Evolutionary conservation across 352 stramenopile genomes (phyloP).

Genomic region (Blastocystis sp.): DNA sequence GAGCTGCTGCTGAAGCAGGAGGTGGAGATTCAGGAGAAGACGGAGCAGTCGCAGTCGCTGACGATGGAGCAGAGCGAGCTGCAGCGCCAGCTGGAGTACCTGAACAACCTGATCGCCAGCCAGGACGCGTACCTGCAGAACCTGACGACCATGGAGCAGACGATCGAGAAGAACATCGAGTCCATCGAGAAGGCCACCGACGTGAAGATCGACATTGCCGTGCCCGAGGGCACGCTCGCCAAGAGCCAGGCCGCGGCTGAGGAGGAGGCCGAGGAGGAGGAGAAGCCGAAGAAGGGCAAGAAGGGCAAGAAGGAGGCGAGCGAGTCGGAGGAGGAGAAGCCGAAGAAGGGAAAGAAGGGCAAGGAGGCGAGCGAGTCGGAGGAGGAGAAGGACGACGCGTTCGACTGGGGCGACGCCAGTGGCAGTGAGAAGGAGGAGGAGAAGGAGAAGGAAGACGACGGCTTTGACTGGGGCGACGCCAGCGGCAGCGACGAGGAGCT

Average conservation of each 20-base stretch:
- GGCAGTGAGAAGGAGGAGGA: slow-evolving; percentile 2
- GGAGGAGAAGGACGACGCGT: background rate
- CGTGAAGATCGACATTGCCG: slow-evolving; percentile 54
- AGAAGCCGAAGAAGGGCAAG: background rate
- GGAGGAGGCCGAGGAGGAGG: slow-evolving; percentile 1
- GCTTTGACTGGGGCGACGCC: slow-evolving; percentile 44
- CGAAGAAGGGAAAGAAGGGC: no score
- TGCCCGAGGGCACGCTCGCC: slow-evolving; percentile 21
- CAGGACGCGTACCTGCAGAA: slow-evolving; percentile 66
- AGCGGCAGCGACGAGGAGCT: slow-evolving; percentile 35
- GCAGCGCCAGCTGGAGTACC: slow-evolving; percentile 54
- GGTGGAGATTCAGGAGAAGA: slow-evolving; percentile 68
- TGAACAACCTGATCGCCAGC: slow-evolving; percentile 62
- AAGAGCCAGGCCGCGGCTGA: background rate
- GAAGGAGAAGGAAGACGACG: slow-evolving; percentile 3
- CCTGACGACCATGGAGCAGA: slow-evolving; percentile 33
- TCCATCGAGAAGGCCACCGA: slow-evolving; percentile 59
- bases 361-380: no score
- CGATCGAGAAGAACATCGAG: slow-evolving; percentile 63
- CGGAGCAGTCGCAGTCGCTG: slow-evolving; percentile 58
- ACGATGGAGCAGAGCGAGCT: slow-evolving; percentile 47
- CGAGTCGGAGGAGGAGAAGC: slow-evolving; percentile 21
- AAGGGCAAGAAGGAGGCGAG: background rate
- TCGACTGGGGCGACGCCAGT: slow-evolving; percentile 2
- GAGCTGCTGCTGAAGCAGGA: slow-evolving; percentile 66